phyloP scores from a whole-genome alignment of 2,329 filamentous ascomycete species.

The Plectosphaerella sp. region DNA sequence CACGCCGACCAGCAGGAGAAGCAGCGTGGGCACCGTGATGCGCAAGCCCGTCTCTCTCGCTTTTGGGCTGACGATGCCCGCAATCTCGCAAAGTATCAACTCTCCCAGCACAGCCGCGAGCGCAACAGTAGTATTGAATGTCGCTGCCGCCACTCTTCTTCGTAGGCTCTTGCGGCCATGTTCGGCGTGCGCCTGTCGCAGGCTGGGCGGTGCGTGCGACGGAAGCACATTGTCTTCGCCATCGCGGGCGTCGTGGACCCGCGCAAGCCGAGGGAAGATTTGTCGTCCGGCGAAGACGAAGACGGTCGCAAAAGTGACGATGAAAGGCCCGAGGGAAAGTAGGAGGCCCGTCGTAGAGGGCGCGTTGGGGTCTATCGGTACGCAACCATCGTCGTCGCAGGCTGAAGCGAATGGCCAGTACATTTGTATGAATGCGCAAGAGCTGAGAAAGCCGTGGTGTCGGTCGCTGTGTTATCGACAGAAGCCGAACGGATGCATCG shows the following conservation, averaged over 20 bases:
- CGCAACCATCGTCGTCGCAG: slow-evolving; percentile 57
- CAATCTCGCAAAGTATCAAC: slow-evolving; percentile 79
- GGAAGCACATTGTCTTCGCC: slow-evolving; percentile 60
- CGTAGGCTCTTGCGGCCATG: slow-evolving; percentile 49
- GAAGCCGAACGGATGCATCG: too few species aligned
- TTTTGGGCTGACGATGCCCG: slow-evolving; percentile 64
- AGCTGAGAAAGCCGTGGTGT: background rate
- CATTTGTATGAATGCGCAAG: slow-evolving; percentile 5
- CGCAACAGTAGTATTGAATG: slow-evolving; percentile 73
- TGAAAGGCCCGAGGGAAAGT: slow-evolving; percentile 64
- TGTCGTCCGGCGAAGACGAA: slow-evolving; percentile 59
- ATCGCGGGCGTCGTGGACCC: slow-evolving; percentile 43
- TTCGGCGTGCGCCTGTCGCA: slow-evolving; percentile 55
- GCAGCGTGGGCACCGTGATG: slow-evolving; percentile 64
- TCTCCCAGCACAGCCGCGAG: slow-evolving; percentile 74
- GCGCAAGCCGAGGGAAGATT: slow-evolving; percentile 69
- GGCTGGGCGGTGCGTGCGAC: slow-evolving; percentile 53
- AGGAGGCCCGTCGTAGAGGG: slow-evolving; percentile 38
- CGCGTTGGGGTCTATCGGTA: slow-evolving; percentile 34
- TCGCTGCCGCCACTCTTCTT: slow-evolving; percentile 51
- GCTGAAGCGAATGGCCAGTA: slow-evolving; percentile 29
- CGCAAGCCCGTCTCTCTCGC: slow-evolving; percentile 66
- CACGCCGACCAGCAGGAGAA: slow-evolving; percentile 68
- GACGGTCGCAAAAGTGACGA: slow-evolving; percentile 63
- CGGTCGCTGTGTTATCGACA: too few species aligned